These are phyloP conservation scores for Metarhizium album DNA, from an alignment of 2,329 filamentous ascomycete species.

Conservation along the genomic window DNA sequence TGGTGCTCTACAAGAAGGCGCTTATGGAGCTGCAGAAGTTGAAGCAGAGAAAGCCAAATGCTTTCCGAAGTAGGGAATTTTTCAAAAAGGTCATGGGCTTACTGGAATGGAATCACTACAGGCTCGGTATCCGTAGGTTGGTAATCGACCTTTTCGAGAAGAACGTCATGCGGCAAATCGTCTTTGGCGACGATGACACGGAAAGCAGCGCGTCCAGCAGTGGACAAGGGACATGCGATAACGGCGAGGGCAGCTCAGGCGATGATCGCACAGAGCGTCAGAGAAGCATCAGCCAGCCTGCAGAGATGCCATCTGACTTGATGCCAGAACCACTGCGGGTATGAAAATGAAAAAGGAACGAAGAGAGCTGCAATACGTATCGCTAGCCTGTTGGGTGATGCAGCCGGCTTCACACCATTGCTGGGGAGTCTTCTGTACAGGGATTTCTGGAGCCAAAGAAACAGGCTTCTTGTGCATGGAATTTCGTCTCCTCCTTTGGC, in stretches of 20 bases:
- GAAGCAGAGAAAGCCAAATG: conserved; percentile 61
- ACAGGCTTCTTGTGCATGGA: not conserved
- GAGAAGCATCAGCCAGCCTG: conserved; percentile 38
- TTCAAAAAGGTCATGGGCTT: conserved; percentile 80
- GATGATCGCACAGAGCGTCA: conserved; percentile 48
- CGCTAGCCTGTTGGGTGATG: not conserved
- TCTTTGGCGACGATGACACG: conserved; percentile 60
- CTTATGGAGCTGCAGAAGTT: conserved; percentile 72
- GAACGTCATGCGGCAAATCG: conserved; percentile 70
- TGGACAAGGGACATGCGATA: conserved; percentile 42
- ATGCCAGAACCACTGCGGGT: conserved; percentile 24
- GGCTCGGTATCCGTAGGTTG: conserved; percentile 76
- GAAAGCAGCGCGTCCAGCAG: conserved; percentile 54
- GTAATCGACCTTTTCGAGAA: conserved; percentile 93
- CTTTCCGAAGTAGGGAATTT: conserved; percentile 65
- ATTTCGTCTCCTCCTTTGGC: not conserved
- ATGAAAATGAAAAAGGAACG: conserved; percentile 14
- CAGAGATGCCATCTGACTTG: conserved; percentile 22
- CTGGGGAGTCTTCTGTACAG: too few species aligned
- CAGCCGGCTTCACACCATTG: too few species aligned
- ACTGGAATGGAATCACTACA: conserved; percentile 81
- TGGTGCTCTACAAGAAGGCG: conserved; percentile 81
- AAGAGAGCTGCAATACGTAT: not conserved
- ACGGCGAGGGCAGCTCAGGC: conserved; percentile 35
- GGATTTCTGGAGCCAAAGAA: not conserved